These are phyloP conservation scores for Gorgonomyces haynaldii DNA, from an alignment of 192 early-diverging fungal species.

Conservation along the genomic window DNA sequence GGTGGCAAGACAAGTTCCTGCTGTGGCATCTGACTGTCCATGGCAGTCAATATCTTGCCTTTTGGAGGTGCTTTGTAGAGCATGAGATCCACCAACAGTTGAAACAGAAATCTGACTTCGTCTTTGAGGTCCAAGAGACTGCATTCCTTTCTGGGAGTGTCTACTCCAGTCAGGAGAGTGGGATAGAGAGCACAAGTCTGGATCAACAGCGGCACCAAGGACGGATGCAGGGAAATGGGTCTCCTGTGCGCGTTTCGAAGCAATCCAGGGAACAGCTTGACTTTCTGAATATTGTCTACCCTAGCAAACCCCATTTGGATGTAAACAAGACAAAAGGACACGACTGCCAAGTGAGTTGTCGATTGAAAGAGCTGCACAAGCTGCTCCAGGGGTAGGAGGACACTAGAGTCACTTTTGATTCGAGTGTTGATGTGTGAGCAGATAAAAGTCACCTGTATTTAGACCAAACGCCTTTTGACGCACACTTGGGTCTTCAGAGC, in stretches of 20 bases:
- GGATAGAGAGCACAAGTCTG: conserved; percentile 25
- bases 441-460: conserved; percentile 57
- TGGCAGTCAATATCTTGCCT: conserved; percentile 10
- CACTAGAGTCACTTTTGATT: conserved; percentile 43
- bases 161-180: neutral
- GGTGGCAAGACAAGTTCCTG: conserved; percentile 26
- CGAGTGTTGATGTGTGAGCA: conserved; percentile 79
- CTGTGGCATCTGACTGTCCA: neutral
- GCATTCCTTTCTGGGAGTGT: neutral
- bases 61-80: conserved; percentile 42
- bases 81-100: conserved; percentile 51
- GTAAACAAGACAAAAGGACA: conserved; percentile 75
- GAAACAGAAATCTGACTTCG: neutral
- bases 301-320: conserved; percentile 64
- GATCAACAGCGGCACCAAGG: conserved; percentile 52
- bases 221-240: conserved; percentile 43
- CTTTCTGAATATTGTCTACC: conserved; percentile 16
- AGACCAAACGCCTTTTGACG: conserved; percentile 38
- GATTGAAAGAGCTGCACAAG: conserved; percentile 46
- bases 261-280: conserved; percentile 43
- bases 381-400: conserved; percentile 51
- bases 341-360: conserved; percentile 36
- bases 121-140: neutral
- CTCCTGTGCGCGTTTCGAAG: conserved; percentile 47
- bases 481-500: conserved; percentile 29